Percentiles rank a stretch among this genome's conserved stretches.
These are phyloP conservation scores for Globisporangium megalacanthum DNA, from an alignment of 352 stramenopile genomes.

Conservation along the genomic window DNA sequence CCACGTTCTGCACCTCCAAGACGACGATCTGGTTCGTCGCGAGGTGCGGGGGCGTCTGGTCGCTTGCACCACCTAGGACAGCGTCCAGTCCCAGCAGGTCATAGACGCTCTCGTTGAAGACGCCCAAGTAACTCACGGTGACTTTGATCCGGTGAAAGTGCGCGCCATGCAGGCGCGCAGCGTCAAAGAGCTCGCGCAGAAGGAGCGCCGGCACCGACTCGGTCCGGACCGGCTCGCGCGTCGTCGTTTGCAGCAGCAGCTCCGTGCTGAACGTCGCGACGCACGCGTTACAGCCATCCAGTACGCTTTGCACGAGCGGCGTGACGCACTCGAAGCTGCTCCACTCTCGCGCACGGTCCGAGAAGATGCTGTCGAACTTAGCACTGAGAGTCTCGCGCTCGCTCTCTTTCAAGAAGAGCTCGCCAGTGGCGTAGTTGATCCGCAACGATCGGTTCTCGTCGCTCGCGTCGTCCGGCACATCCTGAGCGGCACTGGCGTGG, in stretches of 20 bases:
- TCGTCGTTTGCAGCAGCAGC: slow-evolving; percentile 18
- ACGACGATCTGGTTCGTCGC: slow-evolving; percentile 42
- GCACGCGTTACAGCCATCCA: slow-evolving; percentile 65
- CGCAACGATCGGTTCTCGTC: slow-evolving; percentile 18
- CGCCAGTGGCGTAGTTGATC: slow-evolving; percentile 48
- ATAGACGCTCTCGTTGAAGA: slow-evolving; percentile 94
- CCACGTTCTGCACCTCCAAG: slow-evolving; percentile 58
- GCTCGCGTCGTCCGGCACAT: neutral
- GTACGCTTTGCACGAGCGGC: slow-evolving; percentile 57
- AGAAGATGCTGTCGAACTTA: slow-evolving; percentile 57
- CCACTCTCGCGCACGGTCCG: slow-evolving; percentile 58
- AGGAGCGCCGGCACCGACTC: slow-evolving; percentile 35
- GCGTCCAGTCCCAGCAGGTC: slow-evolving; percentile 85
- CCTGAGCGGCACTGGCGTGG: neutral
- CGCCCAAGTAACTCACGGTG: slow-evolving; percentile 84
- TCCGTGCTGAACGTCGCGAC: slow-evolving; percentile 52
- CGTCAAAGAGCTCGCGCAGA: slow-evolving; percentile 44
- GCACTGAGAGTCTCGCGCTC: slow-evolving; percentile 34
- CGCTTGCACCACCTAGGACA: slow-evolving; percentile 6
- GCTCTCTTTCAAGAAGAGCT: slow-evolving; percentile 41
- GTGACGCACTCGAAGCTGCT: slow-evolving; percentile 46
- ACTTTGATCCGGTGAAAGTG: slow-evolving; percentile 48
- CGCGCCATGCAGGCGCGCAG: slow-evolving; percentile 22
- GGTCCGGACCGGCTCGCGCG: neutral
- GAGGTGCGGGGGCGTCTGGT: slow-evolving; percentile 2